phyloP scores from a whole-genome alignment of 1,284 basidiomycete genomes.

The Rhodotorula sp. region DNA sequence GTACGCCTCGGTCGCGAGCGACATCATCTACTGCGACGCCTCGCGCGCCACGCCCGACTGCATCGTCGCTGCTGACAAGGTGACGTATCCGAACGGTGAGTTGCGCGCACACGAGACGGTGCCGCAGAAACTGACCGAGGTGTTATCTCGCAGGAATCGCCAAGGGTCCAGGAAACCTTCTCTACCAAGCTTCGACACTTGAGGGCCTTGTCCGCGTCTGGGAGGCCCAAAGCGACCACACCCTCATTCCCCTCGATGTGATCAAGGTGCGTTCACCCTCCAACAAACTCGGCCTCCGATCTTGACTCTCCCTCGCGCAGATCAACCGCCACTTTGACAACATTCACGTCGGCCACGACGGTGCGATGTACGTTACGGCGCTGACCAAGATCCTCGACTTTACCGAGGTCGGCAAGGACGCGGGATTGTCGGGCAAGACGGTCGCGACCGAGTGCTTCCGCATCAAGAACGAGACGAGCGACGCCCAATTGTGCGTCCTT shows the following conservation, averaged over 20 bases:
- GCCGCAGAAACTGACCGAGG: not conserved
- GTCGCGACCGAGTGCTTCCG: constrained; percentile 27
- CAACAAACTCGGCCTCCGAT: not conserved
- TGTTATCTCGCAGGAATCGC: constrained; percentile 9
- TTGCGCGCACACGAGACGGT: not conserved
- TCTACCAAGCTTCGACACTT: constrained; percentile 35
- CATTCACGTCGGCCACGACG: constrained; percentile 33
- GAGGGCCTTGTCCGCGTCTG: constrained; percentile 30
- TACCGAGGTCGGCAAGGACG: constrained; percentile 14
- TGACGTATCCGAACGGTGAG: constrained; percentile 39
- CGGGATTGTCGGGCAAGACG: not conserved
- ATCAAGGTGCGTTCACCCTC: constrained; percentile 7
- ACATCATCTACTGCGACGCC: constrained; percentile 39
- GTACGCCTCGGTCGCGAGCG: constrained; percentile 15
- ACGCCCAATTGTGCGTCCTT: not conserved
- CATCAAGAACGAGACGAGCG: constrained; percentile 30
- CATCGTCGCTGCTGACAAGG: constrained; percentile 31
- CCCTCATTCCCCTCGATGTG: constrained; percentile 25
- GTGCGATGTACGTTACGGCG: constrained; percentile 30
- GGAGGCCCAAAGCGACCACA: constrained; percentile 31
- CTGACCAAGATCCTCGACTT: constrained; percentile 30
- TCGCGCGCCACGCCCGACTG: constrained; percentile 12
- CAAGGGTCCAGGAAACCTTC: constrained; percentile 27
- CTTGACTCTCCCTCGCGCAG: not conserved
- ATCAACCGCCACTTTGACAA: constrained; percentile 38